Evolutionary conservation across 2,329 filamentous ascomycete species (phyloP), one percentile per base, ranked within the genome.

Genomic region (Fusarium compactum): DNA sequence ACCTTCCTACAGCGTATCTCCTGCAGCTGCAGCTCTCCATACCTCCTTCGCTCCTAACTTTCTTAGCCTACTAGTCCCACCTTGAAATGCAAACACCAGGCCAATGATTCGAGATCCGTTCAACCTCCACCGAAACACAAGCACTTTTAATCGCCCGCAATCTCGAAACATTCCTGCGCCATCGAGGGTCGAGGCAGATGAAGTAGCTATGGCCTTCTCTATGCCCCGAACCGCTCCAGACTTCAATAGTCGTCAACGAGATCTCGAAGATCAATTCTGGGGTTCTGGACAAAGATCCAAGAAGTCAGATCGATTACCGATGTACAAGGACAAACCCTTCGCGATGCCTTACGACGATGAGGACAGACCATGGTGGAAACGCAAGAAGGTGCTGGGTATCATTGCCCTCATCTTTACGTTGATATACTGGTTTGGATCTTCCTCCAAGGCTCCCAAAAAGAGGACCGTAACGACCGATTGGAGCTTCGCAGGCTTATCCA

Each of bases 321-420:
- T 98, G 92, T 99, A 99, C 84, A 99, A 99, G 82, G 96, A 99
- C 82, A 99, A 99, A 80, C 96, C 96, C n/a, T 96, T 93, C 78
- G 86, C 86, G 53, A 85, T 87, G 45, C 82, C 85, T 34, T 88
- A 65, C 85, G 87, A 72, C 27, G 63, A 87, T 88, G 62, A 74
- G 84, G 59, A 85, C 67, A 85, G 85, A 54, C 85, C 88, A 34
- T 81, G 88, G 73, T 90, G 89, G 82, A 87, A 86, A 79, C 87
- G 87, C 75, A 93, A 91, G 82, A 84, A 91, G 63, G 65, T 88
- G 29, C 71, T 90, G 24, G 84, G 81, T 3, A 77, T 87, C 45
- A 67, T 87, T 25, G 80, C 85, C 8, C 70, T 92, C 11, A 70
- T 91, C 22, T 74, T 94, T 29, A 74, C 85, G 30, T 53, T 91